A percentile compares a stretch with the other conserved stretches of the same genome.
Conservation (phyloP, 225 moss, liverwort and hornwort genomes). For the Marchantia paleacea region DNA sequence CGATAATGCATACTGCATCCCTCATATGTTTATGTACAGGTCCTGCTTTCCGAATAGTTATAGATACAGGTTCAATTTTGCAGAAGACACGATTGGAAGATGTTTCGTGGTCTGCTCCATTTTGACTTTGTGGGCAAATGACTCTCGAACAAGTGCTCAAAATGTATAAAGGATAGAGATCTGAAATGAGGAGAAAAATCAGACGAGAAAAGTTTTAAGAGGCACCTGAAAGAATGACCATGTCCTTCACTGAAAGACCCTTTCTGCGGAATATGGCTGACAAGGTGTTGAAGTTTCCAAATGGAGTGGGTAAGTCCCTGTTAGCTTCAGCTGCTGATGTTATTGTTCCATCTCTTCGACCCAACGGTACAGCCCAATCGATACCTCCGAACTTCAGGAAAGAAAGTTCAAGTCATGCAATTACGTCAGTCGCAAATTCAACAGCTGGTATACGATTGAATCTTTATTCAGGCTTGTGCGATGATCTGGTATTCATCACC, state of each 20-base stretch:
- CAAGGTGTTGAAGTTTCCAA: conserved; percentile 27
- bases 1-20: neutral
- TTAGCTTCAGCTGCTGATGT: conserved; percentile 36
- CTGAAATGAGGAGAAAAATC: neutral
- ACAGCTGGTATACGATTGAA: too few relatives aligned
- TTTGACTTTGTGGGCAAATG: neutral
- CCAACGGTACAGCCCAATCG: conserved; percentile 30
- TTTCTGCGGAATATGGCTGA: conserved; percentile 29
- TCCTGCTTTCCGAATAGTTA: too few relatives aligned
- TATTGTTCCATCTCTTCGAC: conserved; percentile 37
- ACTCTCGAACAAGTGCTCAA: neutral
- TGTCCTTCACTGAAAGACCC: conserved; percentile 26
- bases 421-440: too few relatives aligned
- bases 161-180: neutral
- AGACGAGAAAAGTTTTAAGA: neutral
- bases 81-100: neutral
- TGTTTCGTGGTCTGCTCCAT: neutral
- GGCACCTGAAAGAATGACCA: conserved; percentile 39
- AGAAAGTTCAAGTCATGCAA: neutral
- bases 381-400: neutral
- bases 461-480: too few relatives aligned
- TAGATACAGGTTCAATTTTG: too few relatives aligned
- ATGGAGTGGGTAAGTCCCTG: conserved; percentile 32
- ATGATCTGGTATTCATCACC: too few relatives aligned
- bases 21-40: neutral